A percentile compares a stretch with the other conserved stretches of the same genome.
These are phyloP conservation scores for Penicillium palitans DNA, from an alignment of 2,329 filamentous ascomycete genomes.

Conservation along the genomic window DNA sequence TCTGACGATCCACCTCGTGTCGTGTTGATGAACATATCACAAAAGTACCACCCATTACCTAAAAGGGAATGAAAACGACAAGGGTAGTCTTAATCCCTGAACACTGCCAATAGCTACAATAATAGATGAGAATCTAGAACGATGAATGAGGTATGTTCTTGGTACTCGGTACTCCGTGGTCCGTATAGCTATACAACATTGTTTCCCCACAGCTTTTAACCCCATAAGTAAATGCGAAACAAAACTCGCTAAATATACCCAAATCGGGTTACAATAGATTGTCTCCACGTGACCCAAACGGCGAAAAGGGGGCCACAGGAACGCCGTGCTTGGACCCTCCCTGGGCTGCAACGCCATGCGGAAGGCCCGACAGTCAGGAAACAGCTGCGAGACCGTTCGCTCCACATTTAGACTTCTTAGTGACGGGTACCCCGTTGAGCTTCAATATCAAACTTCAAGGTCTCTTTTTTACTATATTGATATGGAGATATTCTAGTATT, in stretches of 20 bases:
- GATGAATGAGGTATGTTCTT: neutral
- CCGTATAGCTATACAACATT: neutral
- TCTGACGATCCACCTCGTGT: neutral
- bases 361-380: constrained; percentile 40
- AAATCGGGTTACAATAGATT: neutral
- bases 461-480: neutral
- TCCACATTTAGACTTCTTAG: constrained; percentile 25
- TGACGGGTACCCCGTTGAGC: neutral
- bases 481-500: neutral
- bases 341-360: constrained; percentile 24
- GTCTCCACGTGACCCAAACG: constrained; percentile 19
- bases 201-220: neutral
- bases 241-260: neutral
- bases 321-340: constrained; percentile 23
- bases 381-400: constrained; percentile 39
- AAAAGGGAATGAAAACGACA: neutral
- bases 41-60: neutral
- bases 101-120: neutral
- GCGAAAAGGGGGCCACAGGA: constrained; percentile 4
- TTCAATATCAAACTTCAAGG: neutral
- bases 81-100: neutral
- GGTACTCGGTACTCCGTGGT: neutral
- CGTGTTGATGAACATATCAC: neutral
- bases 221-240: neutral
- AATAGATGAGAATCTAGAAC: neutral